Conservation (phyloP, 2,329 filamentous ascomycete species). For the Exophiala spinifera region DNA sequence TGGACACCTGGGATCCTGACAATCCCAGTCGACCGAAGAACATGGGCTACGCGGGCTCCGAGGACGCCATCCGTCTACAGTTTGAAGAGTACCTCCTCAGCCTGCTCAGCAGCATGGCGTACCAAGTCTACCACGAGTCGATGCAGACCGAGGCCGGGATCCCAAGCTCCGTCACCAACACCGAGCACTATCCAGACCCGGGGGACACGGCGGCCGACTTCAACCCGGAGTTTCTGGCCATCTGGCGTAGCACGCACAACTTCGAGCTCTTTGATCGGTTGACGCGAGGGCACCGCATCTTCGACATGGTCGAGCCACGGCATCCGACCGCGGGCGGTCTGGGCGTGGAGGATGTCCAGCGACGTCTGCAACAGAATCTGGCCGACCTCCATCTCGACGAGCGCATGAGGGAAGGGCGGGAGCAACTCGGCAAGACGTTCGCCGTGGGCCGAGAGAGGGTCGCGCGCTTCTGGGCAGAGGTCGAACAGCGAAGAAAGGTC, state of each 20-base stretch:
- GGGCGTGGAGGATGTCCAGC: constrained; percentile 90
- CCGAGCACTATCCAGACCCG: constrained; percentile 32
- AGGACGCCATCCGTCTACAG: constrained; percentile 94
- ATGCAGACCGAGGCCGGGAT: constrained; percentile 2
- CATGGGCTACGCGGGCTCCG: constrained; percentile 89
- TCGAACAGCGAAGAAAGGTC: constrained; percentile 9
- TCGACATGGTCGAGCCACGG: constrained; percentile 87
- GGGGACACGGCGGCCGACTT: constrained; percentile 83
- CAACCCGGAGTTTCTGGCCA: constrained; percentile 76
- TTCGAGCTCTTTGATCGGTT: constrained; percentile 81
- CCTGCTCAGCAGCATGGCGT: constrained; percentile 83
- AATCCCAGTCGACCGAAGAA: constrained; percentile 90
- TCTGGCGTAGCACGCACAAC: constrained; percentile 85
- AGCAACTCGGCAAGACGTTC: constrained; percentile 82
- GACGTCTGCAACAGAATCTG: constrained; percentile 84
- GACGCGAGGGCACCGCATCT: constrained; percentile 72
- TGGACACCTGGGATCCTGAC: constrained; percentile 92
- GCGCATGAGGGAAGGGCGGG: constrained; percentile 74
- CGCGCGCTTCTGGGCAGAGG: constrained; percentile 24
- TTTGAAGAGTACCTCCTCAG: constrained; percentile 96
- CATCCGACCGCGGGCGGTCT: constrained; percentile 92
- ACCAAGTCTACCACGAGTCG: constrained; percentile 51
- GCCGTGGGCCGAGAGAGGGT: constrained; percentile 77
- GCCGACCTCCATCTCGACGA: constrained; percentile 93
- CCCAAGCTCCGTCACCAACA: constrained; percentile 49